Percentiles rank a stretch among this genome's conserved stretches.
Evolutionary conservation across 352 stramenopile species (phyloP).

Genomic region (Blastocystis sp.): DNA sequence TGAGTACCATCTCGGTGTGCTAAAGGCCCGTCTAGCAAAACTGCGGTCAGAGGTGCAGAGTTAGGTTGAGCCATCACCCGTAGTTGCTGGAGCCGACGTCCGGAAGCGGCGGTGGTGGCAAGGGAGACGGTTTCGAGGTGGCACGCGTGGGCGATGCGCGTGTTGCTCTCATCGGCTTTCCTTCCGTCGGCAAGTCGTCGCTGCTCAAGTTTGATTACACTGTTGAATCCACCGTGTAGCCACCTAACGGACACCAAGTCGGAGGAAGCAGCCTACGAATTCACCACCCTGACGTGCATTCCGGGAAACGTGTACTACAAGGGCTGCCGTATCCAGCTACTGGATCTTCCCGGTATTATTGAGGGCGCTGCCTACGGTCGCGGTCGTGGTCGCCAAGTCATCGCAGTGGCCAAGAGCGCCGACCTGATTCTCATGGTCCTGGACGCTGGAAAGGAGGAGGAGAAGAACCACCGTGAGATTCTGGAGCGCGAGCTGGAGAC

Average conservation of each 20-base stretch:
- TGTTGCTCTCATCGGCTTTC: constrained; percentile 85
- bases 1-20: constrained; percentile 70
- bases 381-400: constrained; percentile 90
- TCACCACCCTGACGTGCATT: constrained; percentile 94
- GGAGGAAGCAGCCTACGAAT: constrained; percentile 88
- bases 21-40: constrained; percentile 98
- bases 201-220: constrained; percentile 61
- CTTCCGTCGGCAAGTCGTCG: constrained; percentile 73
- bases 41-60: constrained; percentile 76
- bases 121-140: constrained; percentile 75
- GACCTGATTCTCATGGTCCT: constrained; percentile 98
- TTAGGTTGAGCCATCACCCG: neutral
- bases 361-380: constrained; percentile 93
- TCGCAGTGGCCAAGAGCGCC: constrained; percentile 90
- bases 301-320: constrained; percentile 77
- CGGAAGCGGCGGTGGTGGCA: constrained; percentile 65
- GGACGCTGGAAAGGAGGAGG: constrained; percentile 86
- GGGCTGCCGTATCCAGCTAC: constrained; percentile 73
- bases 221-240: constrained; percentile 58
- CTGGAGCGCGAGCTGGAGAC: constrained; percentile 93
- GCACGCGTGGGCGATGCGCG: constrained; percentile 81
- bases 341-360: constrained; percentile 99
- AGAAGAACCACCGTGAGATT: constrained; percentile 91
- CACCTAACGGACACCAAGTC: constrained; percentile 88
- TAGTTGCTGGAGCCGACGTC: constrained; percentile 68